Evolutionary conservation across 2,329 filamentous ascomycete genomes (phyloP).

Genomic region (Lanzia echinophila): DNA sequence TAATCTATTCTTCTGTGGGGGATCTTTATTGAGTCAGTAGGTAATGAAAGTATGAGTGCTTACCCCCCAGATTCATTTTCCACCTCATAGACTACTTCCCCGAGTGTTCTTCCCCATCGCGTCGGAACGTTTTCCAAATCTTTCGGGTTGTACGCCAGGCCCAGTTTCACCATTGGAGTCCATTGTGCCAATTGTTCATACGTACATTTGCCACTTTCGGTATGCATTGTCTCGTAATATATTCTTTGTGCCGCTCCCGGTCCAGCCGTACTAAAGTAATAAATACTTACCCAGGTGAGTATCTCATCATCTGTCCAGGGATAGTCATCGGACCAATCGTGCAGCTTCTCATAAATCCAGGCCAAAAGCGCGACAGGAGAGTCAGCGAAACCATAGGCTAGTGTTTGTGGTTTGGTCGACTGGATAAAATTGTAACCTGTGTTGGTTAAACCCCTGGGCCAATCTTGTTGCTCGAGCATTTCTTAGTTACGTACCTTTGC

Average conservation of each 20-base stretch:
- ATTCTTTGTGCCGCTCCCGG: constrained; percentile 61
- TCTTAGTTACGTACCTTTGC: constrained; percentile 9
- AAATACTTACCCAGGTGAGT: constrained; percentile 67
- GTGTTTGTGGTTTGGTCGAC: constrained; percentile 63
- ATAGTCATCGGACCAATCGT: constrained; percentile 68
- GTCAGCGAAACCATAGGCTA: constrained; percentile 63
- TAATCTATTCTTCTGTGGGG: too few relatives aligned
- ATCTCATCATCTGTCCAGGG: constrained; percentile 72
- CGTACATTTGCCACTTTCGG: constrained; percentile 17
- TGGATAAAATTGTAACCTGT: constrained; percentile 55
- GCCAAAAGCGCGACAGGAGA: constrained; percentile 63
- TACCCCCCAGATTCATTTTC: constrained; percentile 33
- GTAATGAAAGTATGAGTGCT: constrained; percentile 20
- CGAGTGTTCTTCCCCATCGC: constrained; percentile 49
- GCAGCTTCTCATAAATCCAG: constrained; percentile 78
- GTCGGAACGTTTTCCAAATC: constrained; percentile 50
- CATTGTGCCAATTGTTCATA: constrained; percentile 15
- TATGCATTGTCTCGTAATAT: constrained; percentile 61
- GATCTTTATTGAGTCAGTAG: background rate
- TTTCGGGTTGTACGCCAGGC: constrained; percentile 48
- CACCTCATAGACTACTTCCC: constrained; percentile 50
- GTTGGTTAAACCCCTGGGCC: background rate
- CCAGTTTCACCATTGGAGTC: constrained; percentile 34
- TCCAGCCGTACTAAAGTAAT: constrained; percentile 63
- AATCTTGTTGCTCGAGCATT: fast-evolving